phyloP scores from a whole-genome alignment of 2,329 filamentous ascomycete genomes.

The Pseudogymnoascus verrucosus region DNA sequence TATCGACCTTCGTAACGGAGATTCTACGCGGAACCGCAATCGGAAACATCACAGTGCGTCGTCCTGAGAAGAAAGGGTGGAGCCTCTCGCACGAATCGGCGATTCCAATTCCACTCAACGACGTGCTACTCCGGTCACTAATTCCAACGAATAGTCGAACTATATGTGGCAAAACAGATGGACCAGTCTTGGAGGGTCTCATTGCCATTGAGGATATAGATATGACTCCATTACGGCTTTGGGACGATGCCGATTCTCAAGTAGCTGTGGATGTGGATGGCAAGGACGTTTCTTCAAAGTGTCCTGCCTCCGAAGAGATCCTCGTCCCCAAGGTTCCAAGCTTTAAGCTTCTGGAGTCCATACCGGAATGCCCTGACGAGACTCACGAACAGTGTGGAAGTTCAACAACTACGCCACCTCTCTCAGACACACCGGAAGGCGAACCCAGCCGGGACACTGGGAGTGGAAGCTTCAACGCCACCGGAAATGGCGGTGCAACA shows the following conservation, averaged over 20 bases:
- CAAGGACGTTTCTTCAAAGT: not conserved
- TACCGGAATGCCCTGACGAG: not conserved
- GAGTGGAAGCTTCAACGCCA: not conserved
- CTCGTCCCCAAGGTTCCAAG: not conserved
- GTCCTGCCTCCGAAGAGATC: too few species aligned
- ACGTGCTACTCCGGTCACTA: not conserved
- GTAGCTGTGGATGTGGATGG: not conserved
- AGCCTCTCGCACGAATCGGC: not conserved
- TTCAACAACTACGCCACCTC: not conserved
- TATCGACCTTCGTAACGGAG: not conserved
- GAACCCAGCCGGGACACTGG: not conserved
- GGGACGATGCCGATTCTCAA: not conserved
- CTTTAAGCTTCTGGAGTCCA: not conserved
- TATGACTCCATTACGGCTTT: not conserved
- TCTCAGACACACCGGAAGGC: not conserved
- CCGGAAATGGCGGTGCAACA: not conserved
- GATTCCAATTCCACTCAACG: not conserved
- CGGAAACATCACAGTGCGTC: not conserved
- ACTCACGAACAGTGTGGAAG: not conserved
- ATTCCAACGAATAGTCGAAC: not conserved
- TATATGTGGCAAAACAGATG: not conserved
- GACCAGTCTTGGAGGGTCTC: not conserved
- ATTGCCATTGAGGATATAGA: not conserved
- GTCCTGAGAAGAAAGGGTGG: not conserved
- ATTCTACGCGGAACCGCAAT: not conserved